These are phyloP conservation scores for Fraxinus quadrangulata DNA, from an alignment of 257 asterid species.

Conservation along the genomic window DNA sequence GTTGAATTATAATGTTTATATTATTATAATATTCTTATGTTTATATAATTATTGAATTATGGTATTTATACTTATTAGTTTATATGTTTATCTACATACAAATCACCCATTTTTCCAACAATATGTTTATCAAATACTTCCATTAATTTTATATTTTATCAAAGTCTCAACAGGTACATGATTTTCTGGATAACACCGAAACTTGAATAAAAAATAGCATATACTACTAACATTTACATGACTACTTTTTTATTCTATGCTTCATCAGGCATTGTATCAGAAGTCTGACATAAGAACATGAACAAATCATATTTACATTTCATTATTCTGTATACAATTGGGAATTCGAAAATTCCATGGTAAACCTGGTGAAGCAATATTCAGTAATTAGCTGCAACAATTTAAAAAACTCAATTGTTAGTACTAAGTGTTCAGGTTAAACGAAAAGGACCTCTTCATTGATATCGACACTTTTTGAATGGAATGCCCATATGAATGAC, in stretches of 20 bases:
- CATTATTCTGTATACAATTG: not conserved
- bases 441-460: constrained; percentile 65
- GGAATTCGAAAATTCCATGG: not conserved
- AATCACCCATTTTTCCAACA: no score
- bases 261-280: no score
- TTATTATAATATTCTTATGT: no score
- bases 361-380: not conserved
- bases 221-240: not conserved
- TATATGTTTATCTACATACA: no score
- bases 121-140: not conserved
- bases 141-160: no score
- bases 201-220: not conserved
- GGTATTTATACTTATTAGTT: no score
- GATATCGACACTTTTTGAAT: constrained; percentile 44
- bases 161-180: not conserved
- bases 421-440: constrained; percentile 33
- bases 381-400: not conserved
- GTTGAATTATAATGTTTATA: no score
- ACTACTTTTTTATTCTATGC: no score
- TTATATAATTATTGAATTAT: no score
- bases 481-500: constrained; percentile 41
- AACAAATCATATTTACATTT: no score
- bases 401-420: not conserved
- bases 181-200: not conserved
- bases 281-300: no score